phyloP scores from a whole-genome alignment of 2,329 filamentous ascomycete genomes.

The Neonectria hederae region DNA sequence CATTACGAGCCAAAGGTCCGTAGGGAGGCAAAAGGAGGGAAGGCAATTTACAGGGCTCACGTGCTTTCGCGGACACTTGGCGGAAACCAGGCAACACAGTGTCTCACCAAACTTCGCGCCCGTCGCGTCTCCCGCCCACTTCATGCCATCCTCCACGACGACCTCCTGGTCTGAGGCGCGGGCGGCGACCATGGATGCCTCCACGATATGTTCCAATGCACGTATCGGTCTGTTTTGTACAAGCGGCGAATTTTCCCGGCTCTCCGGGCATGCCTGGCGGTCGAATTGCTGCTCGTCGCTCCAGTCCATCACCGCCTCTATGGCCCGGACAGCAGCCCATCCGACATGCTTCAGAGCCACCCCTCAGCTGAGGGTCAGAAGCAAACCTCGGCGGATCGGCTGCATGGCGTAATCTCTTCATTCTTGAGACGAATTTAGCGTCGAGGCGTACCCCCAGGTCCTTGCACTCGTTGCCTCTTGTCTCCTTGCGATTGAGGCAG shows the following conservation, averaged over 20 bases:
- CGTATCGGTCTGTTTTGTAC: background rate
- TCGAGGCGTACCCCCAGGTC: slow-evolving; percentile 22
- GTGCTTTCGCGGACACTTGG: slow-evolving; percentile 57
- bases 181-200: slow-evolving; percentile 43
- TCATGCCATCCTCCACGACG: slow-evolving; percentile 50
- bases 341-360: slow-evolving; percentile 32
- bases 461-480: slow-evolving; percentile 27
- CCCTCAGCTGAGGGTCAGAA: slow-evolving; percentile 39
- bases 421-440: slow-evolving; percentile 36
- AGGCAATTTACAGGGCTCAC: slow-evolving; percentile 46
- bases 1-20: background rate
- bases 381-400: slow-evolving; percentile 40
- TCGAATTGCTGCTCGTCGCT: slow-evolving; percentile 30
- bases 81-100: slow-evolving; percentile 45
- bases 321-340: slow-evolving; percentile 20
- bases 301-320: slow-evolving; percentile 4
- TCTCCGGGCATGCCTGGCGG: slow-evolving; percentile 30
- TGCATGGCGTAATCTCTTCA: slow-evolving; percentile 42
- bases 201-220: slow-evolving; percentile 20
- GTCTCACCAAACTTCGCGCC: slow-evolving; percentile 52
- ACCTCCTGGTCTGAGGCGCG: slow-evolving; percentile 18
- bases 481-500: slow-evolving; percentile 30
- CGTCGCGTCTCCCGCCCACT: slow-evolving; percentile 56
- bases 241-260: slow-evolving; percentile 35
- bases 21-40: slow-evolving; percentile 4